phyloP scores from a whole-genome alignment of 106 monocot genomes.

The Dendrobium nobile region DNA sequence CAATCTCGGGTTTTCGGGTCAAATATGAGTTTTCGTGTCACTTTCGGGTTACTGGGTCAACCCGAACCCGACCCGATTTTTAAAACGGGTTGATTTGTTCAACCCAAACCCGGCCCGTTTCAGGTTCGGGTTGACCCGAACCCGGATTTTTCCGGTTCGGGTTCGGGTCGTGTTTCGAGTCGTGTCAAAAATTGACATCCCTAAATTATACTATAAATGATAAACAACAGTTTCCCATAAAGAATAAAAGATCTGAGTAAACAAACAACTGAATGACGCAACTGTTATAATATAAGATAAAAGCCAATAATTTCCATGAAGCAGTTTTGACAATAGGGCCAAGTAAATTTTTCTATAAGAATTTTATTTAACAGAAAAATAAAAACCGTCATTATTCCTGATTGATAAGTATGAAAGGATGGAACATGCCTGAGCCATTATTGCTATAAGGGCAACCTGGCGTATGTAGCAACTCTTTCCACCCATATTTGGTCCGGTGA shows the following conservation, averaged over 20 bases:
- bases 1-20: too few relatives aligned
- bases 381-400: not conserved
- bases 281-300: not conserved
- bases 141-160: too few relatives aligned
- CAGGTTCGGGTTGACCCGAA: too few relatives aligned
- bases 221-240: not conserved
- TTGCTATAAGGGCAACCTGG: constrained; percentile 85
- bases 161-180: too few relatives aligned
- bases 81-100: too few relatives aligned
- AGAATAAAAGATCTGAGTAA: not conserved
- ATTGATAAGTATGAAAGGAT: not conserved
- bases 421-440: constrained; percentile 85
- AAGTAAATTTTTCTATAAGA: not conserved
- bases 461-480: constrained; percentile 99
- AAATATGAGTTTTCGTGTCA: too few relatives aligned
- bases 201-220: not conserved
- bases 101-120: too few relatives aligned
- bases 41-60: too few relatives aligned
- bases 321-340: not conserved
- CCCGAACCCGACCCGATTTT: too few relatives aligned
- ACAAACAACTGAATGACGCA: not conserved
- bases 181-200: too few relatives aligned
- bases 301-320: not conserved
- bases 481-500: constrained; percentile 99
- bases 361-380: not conserved